Base-by-base conservation (phyloP, 345 rosid species). In the Syzygium jambos region DNA sequence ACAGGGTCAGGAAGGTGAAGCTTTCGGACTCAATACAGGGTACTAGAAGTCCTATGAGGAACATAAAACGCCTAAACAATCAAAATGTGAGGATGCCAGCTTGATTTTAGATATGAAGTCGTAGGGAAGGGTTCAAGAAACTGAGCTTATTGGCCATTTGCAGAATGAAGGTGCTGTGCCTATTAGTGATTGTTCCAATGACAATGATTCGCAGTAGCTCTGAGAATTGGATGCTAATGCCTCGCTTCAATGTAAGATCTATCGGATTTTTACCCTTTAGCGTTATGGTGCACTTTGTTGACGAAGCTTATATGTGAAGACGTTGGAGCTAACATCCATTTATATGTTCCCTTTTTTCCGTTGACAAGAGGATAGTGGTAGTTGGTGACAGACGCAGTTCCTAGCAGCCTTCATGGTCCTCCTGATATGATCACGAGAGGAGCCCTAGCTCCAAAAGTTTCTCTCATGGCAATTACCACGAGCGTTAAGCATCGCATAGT, bases 1-100 rank as follows among this genome's bases (percentile, higher is more conserved):
- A 88, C 88, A 98, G 99, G 89, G 93, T 95, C 85, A 96, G 95
- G 95, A 97, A 97, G 93, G 98, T 95, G n/a, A 99, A 96, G 89
- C 98, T 98, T 51, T 94, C 99, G 15, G 99, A 98, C 52, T 89
- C 98, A 65, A 89, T 93, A 22, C 95, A 91, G 88, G 98, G 94
- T 78, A 85, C 88, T 51, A 94, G 90, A 93, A 98, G 98, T 91
- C 99, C 99, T n/a, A 23, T 93, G 87, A 93, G 98, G 86, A 92
- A 92, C 2, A 91, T 89, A 43, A 98, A 96, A 89, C 94, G 94
- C 46, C 68, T 53, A 38, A 91, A 90, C 89, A 95, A 88, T 89
- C 80, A 92, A 10, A 90, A 73, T 88, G 98, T 98, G 91, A 94
- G 92, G 88, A 53, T 80, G 57, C 55, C 85, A 6, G 84, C 57